A percentile compares a stretch with the other conserved stretches of the same genome.
phyloP scores from a whole-genome alignment of 805 yeast genomes.

The Candida qinlingensis region DNA sequence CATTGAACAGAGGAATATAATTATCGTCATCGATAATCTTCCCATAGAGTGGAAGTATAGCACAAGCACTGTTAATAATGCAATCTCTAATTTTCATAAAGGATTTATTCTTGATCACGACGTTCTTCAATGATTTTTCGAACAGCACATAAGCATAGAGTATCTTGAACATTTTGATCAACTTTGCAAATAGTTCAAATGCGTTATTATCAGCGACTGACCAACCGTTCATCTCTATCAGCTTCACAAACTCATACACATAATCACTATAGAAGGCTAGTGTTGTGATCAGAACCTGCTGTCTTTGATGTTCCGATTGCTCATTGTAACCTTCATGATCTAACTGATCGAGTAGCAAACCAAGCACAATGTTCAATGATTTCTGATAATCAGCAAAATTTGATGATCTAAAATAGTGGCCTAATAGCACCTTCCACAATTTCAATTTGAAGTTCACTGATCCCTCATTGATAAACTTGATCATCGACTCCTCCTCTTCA shows the following conservation, averaged over 20 bases:
- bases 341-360: conserved; percentile 37
- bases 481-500: conserved; percentile 45
- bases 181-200: conserved; percentile 14
- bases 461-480: conserved; percentile 53
- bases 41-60: conserved; percentile 34
- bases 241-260: conserved; percentile 31
- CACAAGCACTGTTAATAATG: conserved; percentile 32
- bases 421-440: conserved; percentile 70
- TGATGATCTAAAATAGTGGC: conserved; percentile 37
- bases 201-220: conserved; percentile 7
- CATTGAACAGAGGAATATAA: conserved; percentile 44
- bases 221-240: conserved; percentile 33
- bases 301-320: conserved; percentile 30
- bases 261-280: conserved; percentile 52
- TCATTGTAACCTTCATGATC: conserved; percentile 21
- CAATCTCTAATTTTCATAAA: conserved; percentile 32
- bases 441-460: conserved; percentile 63
- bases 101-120: conserved; percentile 5
- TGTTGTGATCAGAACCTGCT: conserved; percentile 39
- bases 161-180: conserved; percentile 34
- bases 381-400: conserved; percentile 33
- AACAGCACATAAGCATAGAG: conserved; percentile 39
- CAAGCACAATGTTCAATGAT: conserved; percentile 50
- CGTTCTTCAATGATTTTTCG: conserved; percentile 5
- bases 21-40: conserved; percentile 1